These are phyloP conservation scores for Polyplosphaeria fusca DNA, from an alignment of 495 filamentous ascomycete species.

Conservation along the genomic window DNA sequence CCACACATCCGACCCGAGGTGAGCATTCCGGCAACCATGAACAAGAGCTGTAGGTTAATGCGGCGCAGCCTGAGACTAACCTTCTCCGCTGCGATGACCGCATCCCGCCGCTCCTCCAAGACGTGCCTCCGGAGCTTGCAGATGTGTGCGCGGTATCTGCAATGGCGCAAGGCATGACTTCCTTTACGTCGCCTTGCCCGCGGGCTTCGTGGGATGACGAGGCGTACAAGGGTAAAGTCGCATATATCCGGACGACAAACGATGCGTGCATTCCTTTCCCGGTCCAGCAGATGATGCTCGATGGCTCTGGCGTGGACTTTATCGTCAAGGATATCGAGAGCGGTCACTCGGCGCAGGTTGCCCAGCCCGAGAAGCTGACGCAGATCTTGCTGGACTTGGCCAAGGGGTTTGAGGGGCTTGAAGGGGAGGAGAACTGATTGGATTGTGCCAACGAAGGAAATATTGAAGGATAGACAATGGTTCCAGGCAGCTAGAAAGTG, in stretches of 20 bases:
- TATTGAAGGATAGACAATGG: too few relatives aligned
- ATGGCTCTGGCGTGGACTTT: slow-evolving; percentile 17
- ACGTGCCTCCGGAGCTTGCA: slow-evolving; percentile 4
- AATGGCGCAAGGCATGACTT: slow-evolving; percentile 20
- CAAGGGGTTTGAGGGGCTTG: slow-evolving; percentile 8
- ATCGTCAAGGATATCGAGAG: slow-evolving; percentile 21
- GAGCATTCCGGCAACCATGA: too few relatives aligned
- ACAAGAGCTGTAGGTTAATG: too few relatives aligned
- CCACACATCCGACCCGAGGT: slow-evolving; percentile 21
- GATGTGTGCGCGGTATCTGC: slow-evolving; percentile 5
- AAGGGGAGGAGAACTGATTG: too few relatives aligned
- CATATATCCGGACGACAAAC: slow-evolving; percentile 13
- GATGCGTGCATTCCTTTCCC: slow-evolving; percentile 18
- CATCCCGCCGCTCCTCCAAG: slow-evolving; percentile 9
- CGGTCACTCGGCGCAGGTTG: slow-evolving; percentile 14
- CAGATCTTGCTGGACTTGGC: slow-evolving; percentile 15
- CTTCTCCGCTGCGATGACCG: slow-evolving; percentile 27
- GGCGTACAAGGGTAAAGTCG: slow-evolving; percentile 13
- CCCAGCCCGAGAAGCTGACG: slow-evolving; percentile 20
- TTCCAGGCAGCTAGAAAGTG: too few relatives aligned
- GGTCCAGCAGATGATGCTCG: slow-evolving; percentile 22
- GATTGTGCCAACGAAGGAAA: too few relatives aligned
- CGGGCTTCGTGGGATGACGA: slow-evolving; percentile 19
- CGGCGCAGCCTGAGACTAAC: slow-evolving; percentile 7
- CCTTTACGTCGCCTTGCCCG: slow-evolving; percentile 16